Percentiles rank a stretch among this genome's conserved stretches.
phyloP scores from a whole-genome alignment of 164 flowering plant species.

The Piper longum region DNA sequence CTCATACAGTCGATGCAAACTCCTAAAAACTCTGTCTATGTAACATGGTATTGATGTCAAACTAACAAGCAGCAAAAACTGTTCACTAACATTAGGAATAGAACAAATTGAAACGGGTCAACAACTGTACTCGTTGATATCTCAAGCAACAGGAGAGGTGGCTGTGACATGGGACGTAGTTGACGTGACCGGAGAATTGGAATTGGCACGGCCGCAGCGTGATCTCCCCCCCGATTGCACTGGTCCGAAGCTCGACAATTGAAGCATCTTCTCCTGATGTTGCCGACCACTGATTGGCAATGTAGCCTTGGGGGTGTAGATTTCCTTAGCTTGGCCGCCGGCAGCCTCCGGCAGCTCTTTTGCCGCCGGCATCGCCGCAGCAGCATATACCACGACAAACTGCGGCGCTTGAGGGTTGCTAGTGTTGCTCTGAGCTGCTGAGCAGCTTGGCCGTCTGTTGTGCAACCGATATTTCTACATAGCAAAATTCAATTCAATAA shows the following conservation, averaged over 20 bases:
- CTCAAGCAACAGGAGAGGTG: not conserved
- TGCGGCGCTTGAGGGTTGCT: slow-evolving; percentile 33
- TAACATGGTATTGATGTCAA: too few species aligned
- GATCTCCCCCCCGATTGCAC: not conserved
- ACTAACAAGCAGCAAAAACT: too few species aligned
- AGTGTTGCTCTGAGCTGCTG: slow-evolving; percentile 11
- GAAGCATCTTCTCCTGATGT: slow-evolving; percentile 6
- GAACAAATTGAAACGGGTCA: too few species aligned
- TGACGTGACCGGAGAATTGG: slow-evolving; percentile 38
- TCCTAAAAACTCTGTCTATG: too few species aligned
- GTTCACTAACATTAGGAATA: too few species aligned
- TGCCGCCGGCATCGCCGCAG: slow-evolving; percentile 4
- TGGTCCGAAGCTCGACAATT: too few species aligned
- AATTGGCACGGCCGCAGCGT: slow-evolving; percentile 11
- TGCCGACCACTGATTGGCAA: slow-evolving; percentile 1
- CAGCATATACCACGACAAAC: slow-evolving; percentile 47
- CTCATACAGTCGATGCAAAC: too few species aligned
- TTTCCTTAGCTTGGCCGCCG: slow-evolving; percentile 11
- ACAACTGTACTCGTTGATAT: too few species aligned
- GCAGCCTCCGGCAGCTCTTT: slow-evolving; percentile 13
- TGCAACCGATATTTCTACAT: slow-evolving; percentile 63
- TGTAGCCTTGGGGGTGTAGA: slow-evolving; percentile 40
- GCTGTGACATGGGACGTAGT: slow-evolving; percentile 23
- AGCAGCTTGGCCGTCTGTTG: slow-evolving; percentile 39
- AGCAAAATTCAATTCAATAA: not conserved